Evolutionary conservation across 2,329 filamentous ascomycete genomes (phyloP).

Genomic region (Clonostachys sp.): DNA sequence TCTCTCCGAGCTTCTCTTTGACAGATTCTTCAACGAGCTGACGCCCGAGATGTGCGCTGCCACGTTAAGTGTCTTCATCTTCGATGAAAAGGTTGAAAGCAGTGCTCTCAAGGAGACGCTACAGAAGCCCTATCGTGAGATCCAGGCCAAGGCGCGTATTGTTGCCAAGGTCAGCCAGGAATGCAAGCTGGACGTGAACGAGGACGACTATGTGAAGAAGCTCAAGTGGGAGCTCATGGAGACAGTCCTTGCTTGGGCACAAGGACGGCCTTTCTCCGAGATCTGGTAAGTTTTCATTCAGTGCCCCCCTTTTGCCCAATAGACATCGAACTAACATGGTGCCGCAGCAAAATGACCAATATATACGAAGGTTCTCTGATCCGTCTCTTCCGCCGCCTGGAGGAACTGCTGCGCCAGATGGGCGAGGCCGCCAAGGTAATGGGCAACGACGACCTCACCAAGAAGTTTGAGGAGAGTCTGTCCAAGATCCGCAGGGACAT

Average conservation of each 20-base stretch:
- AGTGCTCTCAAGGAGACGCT: conserved; percentile 76
- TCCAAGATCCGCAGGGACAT: conserved; percentile 88
- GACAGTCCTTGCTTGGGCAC: conserved; percentile 87
- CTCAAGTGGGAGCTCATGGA: conserved; percentile 98
- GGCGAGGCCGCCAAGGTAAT: conserved; percentile 95
- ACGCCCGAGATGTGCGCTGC: conserved; percentile 83
- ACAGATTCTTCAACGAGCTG: conserved; percentile 96
- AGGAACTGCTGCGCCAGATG: conserved; percentile 92
- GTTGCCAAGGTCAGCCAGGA: conserved; percentile 94
- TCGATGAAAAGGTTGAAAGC: conserved; percentile 90
- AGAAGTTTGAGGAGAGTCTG: conserved; percentile 86
- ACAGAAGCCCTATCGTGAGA: conserved; percentile 78
- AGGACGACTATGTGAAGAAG: conserved; percentile 85
- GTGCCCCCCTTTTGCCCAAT: neutral
- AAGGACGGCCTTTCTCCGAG: conserved; percentile 83
- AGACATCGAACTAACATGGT: conserved; percentile 11
- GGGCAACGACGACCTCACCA: conserved; percentile 90
- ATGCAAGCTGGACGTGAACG: conserved; percentile 89
- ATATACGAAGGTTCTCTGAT: conserved; percentile 97
- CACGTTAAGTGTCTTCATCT: conserved; percentile 89
- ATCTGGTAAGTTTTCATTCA: conserved; percentile 71
- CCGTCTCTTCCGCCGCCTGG: conserved; percentile 88
- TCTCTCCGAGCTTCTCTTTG: conserved; percentile 89
- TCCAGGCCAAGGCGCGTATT: conserved; percentile 80
- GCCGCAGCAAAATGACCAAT: conserved; percentile 90